Evolutionary conservation across 352 stramenopile species (phyloP).

Genomic region (Phytophthora citrophthora): DNA sequence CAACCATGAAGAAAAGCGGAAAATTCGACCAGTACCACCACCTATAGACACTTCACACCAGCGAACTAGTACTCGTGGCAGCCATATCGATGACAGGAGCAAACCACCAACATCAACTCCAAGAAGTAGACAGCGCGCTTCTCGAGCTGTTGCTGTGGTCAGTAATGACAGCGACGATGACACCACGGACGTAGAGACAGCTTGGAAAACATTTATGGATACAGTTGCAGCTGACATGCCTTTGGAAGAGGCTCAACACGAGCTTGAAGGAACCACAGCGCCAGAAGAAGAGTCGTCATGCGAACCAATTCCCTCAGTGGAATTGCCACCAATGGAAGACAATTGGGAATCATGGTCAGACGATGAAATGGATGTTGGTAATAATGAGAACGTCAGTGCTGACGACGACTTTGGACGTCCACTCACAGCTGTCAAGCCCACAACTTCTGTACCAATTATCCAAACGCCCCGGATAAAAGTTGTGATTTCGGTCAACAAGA

Average conservation of each 20-base stretch:
- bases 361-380: constrained; percentile 18
- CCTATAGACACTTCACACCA: constrained; percentile 16
- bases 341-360: constrained; percentile 44
- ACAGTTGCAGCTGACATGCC: constrained; percentile 27
- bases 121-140: constrained; percentile 18
- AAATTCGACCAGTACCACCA: constrained; percentile 6
- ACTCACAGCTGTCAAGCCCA: constrained; percentile 1
- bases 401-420: constrained; percentile 12
- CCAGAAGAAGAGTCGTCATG: not conserved
- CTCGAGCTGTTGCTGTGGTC: constrained; percentile 11
- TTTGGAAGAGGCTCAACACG: constrained; percentile 3
- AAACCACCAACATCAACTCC: constrained; percentile 15
- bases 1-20: constrained; percentile 5
- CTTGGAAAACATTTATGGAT: constrained; percentile 71
- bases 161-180: constrained; percentile 62
- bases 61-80: constrained; percentile 19
- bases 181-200: constrained; percentile 61
- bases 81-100: constrained; percentile 6
- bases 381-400: constrained; percentile 19
- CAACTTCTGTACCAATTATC: constrained; percentile 6
- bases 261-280: constrained; percentile 8
- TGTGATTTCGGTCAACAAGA: constrained; percentile 25
- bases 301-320: not conserved
- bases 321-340: constrained; percentile 17
- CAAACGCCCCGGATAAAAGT: constrained; percentile 26